Base-by-base conservation (phyloP, 2,329 filamentous ascomycete genomes). In the Aaosphaeria pasadenensis region DNA sequence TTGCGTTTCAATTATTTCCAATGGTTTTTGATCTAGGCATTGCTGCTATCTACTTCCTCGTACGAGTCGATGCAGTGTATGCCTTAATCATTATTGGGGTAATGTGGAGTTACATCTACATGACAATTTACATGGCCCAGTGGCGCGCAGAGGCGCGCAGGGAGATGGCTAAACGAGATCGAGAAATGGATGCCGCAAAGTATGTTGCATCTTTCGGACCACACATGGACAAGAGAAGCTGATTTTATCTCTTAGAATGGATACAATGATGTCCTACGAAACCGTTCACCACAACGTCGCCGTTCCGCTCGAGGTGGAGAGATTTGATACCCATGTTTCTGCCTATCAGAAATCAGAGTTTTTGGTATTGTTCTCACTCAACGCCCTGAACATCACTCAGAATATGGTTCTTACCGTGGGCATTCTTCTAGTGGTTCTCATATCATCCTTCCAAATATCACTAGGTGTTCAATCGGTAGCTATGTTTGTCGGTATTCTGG, bases 231-330 rank as follows among this genome's bases (percentile, higher is more conserved):
- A 17, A 29, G 35, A 29, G 7, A 11, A 13, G 32, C 35, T 28
- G 13, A 44, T 64, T 71, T 71, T 54, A 29, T 3, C 33, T 3
- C 38, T 7, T 53, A 82, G 78, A 73, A 97, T 96, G 66, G 94
- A 99, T 70, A 97, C 94, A 0, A 94, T 99, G 76, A 90, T 94
- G 53, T 95, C 91, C n/a, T 99, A 97, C 69, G 94, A 99, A 74
- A 85, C 82, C 1, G 82, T 85, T 41, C 83, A 85, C 54, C 83
- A 85, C 60, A 84, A 84, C 68, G 83, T 83, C 53, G 82, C 82
- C 13, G 79, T 84, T 51, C 69, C 70, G 1, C 78, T 80, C 51
- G 82, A 85, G 57, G 82, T 82, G 38, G 72, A 77, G 44, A 72
- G 80, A 5, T 85, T 83, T 59, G 75, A 73, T 30, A 70, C 76